phyloP scores from a whole-genome alignment of 208 protist genomes.

The Angomonas ambiguus region DNA sequence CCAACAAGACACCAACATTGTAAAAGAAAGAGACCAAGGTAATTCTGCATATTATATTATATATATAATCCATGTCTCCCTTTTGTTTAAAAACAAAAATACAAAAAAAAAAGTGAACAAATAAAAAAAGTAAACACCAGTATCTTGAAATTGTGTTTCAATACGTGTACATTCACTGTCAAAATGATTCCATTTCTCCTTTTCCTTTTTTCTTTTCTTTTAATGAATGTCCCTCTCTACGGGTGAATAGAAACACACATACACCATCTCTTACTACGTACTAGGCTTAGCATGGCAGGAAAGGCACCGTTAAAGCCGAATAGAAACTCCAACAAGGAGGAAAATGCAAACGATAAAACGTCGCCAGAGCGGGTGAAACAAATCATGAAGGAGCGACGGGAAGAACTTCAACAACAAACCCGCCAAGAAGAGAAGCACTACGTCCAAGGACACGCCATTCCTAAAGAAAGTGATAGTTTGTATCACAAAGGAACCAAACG shows the following conservation, averaged over 20 bases:
- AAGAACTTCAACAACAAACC: slow-evolving; percentile 39
- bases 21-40: too few species aligned
- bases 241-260: slow-evolving; percentile 5
- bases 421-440: slow-evolving; percentile 44
- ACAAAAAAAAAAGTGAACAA: slow-evolving; percentile 2
- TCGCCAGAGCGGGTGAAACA: slow-evolving; percentile 63
- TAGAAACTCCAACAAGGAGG: neutral
- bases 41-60: too few species aligned
- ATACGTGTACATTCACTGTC: too few species aligned
- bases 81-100: slow-evolving; percentile 1
- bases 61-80: too few species aligned
- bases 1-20: too few species aligned
- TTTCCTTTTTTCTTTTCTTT: slow-evolving; percentile 10
- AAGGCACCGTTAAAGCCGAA: neutral
- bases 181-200: neutral
- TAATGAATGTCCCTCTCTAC: neutral
- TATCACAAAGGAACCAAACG: slow-evolving; percentile 48
- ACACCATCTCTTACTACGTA: slow-evolving; percentile 3
- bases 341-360: slow-evolving; percentile 8
- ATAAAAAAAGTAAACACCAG: slow-evolving; percentile 3
- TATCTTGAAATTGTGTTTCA: too few species aligned
- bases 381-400: slow-evolving; percentile 40
- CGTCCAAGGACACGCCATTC: slow-evolving; percentile 76
- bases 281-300: too few species aligned
- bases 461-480: slow-evolving; percentile 61